These are phyloP conservation scores for Termitomyces sp. DNA, from an alignment of 768 basidiomycete species.

Conservation along the genomic window DNA sequence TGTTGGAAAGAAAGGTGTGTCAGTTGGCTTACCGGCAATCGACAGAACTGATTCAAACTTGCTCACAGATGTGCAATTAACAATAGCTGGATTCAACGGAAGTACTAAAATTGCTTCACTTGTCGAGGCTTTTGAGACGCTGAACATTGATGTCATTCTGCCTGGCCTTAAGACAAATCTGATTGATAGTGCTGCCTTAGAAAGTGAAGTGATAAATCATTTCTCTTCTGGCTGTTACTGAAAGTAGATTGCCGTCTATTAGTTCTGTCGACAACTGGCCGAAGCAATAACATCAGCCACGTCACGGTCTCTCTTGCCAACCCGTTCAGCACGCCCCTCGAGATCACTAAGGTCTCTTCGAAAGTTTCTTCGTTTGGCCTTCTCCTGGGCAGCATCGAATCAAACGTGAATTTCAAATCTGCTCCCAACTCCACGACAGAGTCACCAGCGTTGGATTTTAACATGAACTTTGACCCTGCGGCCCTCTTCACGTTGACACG, in stretches of 20 bases:
- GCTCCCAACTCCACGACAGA: conserved; percentile 47
- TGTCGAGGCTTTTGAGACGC: conserved; percentile 51
- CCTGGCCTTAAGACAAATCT: conserved; percentile 57
- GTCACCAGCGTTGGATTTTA: conserved; percentile 52
- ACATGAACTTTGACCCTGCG: conserved; percentile 64
- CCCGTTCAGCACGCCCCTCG: conserved; percentile 58
- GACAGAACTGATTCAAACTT: not conserved
- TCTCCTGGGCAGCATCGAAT: conserved; percentile 53
- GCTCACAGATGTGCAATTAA: conserved; percentile 45
- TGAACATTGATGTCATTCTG: conserved; percentile 49
- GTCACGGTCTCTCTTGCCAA: conserved; percentile 58
- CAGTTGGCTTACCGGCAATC: not conserved
- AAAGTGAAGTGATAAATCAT: conserved; percentile 35
- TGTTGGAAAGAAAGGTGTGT: conserved; percentile 48
- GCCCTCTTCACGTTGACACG: conserved; percentile 68
- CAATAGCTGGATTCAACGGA: conserved; percentile 51
- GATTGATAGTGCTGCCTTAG: conserved; percentile 48
- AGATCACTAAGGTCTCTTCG: conserved; percentile 53
- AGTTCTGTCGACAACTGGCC: conserved; percentile 64
- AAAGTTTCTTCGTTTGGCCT: conserved; percentile 60
- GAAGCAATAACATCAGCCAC: conserved; percentile 55
- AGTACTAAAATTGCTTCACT: conserved; percentile 59
- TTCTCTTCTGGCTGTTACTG: not conserved
- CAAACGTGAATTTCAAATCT: conserved; percentile 42
- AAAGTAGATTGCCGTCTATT: not conserved